Evolutionary conservation across 345 rosid genomes (phyloP).

Genomic region (Citrus reticulata): DNA sequence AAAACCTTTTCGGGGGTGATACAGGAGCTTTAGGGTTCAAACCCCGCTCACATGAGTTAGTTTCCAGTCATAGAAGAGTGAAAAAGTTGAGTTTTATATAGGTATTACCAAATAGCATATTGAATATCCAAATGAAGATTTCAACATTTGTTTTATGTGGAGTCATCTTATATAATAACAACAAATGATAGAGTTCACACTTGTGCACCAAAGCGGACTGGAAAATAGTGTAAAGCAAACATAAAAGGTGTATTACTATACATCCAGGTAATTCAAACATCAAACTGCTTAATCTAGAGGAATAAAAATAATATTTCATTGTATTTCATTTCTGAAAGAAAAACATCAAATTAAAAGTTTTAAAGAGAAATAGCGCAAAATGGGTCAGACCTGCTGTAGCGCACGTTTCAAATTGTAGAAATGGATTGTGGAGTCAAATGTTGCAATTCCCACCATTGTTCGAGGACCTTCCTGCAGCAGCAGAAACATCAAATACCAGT

Average conservation of each 20-base stretch:
- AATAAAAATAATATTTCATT: background rate
- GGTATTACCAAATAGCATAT: background rate
- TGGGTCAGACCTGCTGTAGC: conserved; percentile 55
- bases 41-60: background rate
- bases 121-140: background rate
- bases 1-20: no score
- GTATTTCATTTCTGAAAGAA: background rate
- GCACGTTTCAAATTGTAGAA: conserved; percentile 97
- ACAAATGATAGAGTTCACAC: background rate
- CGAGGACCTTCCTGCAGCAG: conserved; percentile 90
- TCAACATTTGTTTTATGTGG: background rate
- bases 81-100: background rate
- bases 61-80: background rate
- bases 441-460: conserved; percentile 96
- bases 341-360: background rate
- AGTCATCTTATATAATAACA: background rate
- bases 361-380: background rate
- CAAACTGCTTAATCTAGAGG: background rate
- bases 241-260: background rate
- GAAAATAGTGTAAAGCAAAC: background rate
- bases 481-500: conserved; percentile 1
- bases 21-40: no score
- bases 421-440: conserved; percentile 93
- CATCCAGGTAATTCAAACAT: background rate
- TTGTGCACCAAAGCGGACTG: background rate